Base-by-base conservation (phyloP, 2,329 filamentous ascomycete species). In the Talaromyces sp. region DNA sequence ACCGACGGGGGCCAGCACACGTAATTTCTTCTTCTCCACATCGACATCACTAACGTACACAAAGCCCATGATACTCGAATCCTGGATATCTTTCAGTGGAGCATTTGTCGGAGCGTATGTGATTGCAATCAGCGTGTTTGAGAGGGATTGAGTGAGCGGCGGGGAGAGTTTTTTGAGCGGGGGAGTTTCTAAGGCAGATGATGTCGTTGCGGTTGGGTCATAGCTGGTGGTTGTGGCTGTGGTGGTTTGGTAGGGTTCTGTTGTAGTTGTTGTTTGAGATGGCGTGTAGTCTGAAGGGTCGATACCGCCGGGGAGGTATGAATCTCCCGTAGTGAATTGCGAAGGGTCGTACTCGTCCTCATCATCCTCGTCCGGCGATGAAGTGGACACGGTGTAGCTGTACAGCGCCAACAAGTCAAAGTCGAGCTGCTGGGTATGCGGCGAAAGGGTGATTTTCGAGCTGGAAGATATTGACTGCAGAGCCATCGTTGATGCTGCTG, bases 11-110 rank as follows among this genome's bases (percentile, higher is more conserved):
- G 91, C 88, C 62, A 99, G 79, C 23, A 98, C 81, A 70, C 91
- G 89, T 34, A 97, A 82, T 73, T 90, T 90, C 67, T 87, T 87
- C 74, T 90, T 90, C 68, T 89, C 88, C 71, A 91, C 90, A 70
- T 99, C 93, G 4, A 98, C 91, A 64, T 96, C 91, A 0, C 91
- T 89, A 16, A 98, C 90, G 70, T 96, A 97, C 33, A 97, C 84
- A 71, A 96, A 99, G 0, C 95, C 95, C 84, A 96, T 89, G 33
- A 98, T 88, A 61, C 89, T 89, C 7, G 92, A 87, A 68, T 93
- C 89, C 12, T 91, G 85, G 52, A 98, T 87, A 1, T 86, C 84
- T 55, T 91, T 87, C 6, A 89, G 84, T 0, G 84, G 79, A 64
- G 95, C 92, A 54, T 85, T 87, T 0, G 85, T 76, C 2, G 85